phyloP scores from a whole-genome alignment of 208 protist species.

The Leishmania amazonensis region DNA sequence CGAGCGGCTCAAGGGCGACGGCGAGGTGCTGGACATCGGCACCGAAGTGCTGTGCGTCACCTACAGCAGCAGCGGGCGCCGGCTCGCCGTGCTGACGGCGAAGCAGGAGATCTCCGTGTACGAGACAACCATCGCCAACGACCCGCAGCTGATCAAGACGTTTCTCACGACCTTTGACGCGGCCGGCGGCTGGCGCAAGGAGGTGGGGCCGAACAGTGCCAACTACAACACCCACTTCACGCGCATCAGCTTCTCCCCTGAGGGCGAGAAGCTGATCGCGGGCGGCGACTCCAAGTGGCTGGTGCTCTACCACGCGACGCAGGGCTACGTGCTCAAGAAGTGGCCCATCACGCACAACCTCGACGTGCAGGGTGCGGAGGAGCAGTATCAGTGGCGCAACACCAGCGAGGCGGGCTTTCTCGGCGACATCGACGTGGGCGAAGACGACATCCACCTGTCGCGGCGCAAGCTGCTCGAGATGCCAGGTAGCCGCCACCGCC shows the following conservation, averaged over 20 bases:
- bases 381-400: conserved; percentile 90
- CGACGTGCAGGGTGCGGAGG: conserved; percentile 86
- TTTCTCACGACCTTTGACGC: conserved; percentile 87
- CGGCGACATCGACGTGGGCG: conserved; percentile 85
- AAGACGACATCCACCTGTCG: conserved; percentile 80
- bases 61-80: conserved; percentile 83
- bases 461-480: conserved; percentile 87
- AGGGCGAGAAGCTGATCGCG: conserved; percentile 86
- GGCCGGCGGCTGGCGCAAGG: conserved; percentile 85
- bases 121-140: conserved; percentile 79
- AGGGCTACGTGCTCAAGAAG: conserved; percentile 90
- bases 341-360: conserved; percentile 91
- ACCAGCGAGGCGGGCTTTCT: conserved; percentile 85
- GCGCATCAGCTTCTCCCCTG: conserved; percentile 85
- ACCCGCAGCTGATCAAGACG: conserved; percentile 87
- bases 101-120: conserved; percentile 89
- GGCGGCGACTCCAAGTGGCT: conserved; percentile 92
- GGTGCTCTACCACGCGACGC: conserved; percentile 85
- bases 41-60: conserved; percentile 84
- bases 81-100: conserved; percentile 84
- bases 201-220: conserved; percentile 75
- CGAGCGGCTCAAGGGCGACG: conserved; percentile 84
- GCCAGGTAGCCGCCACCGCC: conserved; percentile 85
- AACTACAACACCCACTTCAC: conserved; percentile 88
- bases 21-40: conserved; percentile 81